phyloP scores from a whole-genome alignment of 139 green algal species.

The Gonium pectorale region DNA sequence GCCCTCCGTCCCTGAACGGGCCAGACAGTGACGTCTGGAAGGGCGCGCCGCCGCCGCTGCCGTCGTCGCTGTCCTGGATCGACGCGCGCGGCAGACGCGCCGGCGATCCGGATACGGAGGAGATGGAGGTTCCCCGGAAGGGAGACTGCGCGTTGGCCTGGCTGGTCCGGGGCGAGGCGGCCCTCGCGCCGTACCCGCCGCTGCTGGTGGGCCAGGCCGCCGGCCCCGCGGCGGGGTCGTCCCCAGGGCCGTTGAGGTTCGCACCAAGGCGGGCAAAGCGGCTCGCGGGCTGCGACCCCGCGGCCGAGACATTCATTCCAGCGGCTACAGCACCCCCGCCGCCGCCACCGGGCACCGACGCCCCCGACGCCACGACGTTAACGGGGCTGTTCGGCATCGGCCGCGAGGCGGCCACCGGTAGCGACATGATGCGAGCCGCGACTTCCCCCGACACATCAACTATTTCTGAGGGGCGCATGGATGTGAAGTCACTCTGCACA shows the following conservation, averaged over 20 bases:
- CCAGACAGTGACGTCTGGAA: background rate
- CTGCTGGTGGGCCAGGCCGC: too few relatives aligned
- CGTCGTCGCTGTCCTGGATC: background rate
- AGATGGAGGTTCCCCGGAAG: too few relatives aligned
- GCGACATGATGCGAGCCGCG: slow-evolving; percentile 15
- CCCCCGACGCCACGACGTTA: too few relatives aligned
- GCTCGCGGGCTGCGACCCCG: background rate
- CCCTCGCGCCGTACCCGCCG: too few relatives aligned
- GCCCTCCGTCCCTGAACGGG: background rate
- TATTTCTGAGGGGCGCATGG: background rate
- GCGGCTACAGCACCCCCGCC: too few relatives aligned
- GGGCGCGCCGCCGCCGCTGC: background rate
- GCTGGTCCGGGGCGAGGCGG: too few relatives aligned
- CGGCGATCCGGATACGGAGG: background rate
- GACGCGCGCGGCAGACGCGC: background rate
- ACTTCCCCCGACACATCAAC: background rate
- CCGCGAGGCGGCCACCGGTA: slow-evolving; percentile 1
- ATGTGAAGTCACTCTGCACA: slow-evolving; percentile 25
- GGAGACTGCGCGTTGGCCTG: too few relatives aligned
- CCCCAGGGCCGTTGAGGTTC: too few relatives aligned
- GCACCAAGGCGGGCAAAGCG: slow-evolving; percentile 19
- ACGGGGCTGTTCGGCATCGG: background rate
- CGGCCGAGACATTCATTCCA: too few relatives aligned
- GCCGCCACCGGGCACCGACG: too few relatives aligned
- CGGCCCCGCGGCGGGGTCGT: too few relatives aligned